phyloP scores from a whole-genome alignment of 176 grass and related monocot species.

The Puya raimondii region DNA sequence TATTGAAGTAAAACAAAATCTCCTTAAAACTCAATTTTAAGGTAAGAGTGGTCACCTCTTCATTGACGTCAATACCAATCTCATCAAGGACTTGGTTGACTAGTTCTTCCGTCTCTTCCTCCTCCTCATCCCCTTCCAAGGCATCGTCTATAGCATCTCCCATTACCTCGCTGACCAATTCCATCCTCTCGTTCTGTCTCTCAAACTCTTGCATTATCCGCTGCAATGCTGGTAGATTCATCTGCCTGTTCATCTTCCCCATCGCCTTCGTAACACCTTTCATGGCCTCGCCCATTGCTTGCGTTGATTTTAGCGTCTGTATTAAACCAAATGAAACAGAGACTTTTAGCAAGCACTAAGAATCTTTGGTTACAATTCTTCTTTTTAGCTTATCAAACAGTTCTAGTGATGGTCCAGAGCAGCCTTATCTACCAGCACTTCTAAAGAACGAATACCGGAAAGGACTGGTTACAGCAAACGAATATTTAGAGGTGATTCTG shows the following conservation, averaged over 20 bases:
- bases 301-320: slow-evolving; percentile 68
- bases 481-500: too few relatives aligned
- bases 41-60: slow-evolving; percentile 32
- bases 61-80: slow-evolving; percentile 69
- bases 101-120: slow-evolving; percentile 74
- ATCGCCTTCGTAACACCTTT: slow-evolving; percentile 75
- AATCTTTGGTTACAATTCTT: too few relatives aligned
- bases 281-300: slow-evolving; percentile 81
- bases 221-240: slow-evolving; percentile 58
- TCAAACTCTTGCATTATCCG: slow-evolving; percentile 65
- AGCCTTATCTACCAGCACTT: too few relatives aligned
- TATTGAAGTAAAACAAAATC: not conserved
- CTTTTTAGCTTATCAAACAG: not conserved
- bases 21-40: too few relatives aligned
- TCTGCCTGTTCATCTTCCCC: slow-evolving; percentile 66
- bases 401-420: too few relatives aligned
- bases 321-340: not conserved
- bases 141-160: slow-evolving; percentile 67
- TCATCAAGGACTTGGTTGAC: slow-evolving; percentile 77
- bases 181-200: slow-evolving; percentile 76
- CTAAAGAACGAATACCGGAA: too few relatives aligned
- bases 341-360: too few relatives aligned
- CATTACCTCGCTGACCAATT: slow-evolving; percentile 60
- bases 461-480: too few relatives aligned
- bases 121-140: slow-evolving; percentile 66